A percentile compares a stretch with the other conserved stretches of the same genome.
These are phyloP conservation scores for Trametes punicea DNA, from an alignment of 768 basidiomycete genomes.

Conservation along the genomic window DNA sequence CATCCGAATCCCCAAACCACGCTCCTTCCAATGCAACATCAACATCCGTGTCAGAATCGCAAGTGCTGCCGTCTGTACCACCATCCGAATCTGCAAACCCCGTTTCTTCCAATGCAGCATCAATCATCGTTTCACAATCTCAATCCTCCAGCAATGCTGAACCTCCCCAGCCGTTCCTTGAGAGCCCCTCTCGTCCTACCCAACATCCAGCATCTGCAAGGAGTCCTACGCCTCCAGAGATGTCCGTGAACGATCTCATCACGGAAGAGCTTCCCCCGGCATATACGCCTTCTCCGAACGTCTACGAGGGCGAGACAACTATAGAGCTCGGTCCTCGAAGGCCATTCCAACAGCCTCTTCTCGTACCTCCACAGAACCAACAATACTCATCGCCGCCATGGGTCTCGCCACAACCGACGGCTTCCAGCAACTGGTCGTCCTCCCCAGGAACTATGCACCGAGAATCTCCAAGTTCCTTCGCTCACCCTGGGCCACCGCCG, in stretches of 20 bases:
- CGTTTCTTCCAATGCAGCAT: not conserved
- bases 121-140: too few species aligned
- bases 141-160: not conserved
- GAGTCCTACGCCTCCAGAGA: not conserved
- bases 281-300: slow-evolving; percentile 57
- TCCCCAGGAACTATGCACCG: slow-evolving; percentile 14
- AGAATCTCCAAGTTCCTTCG: not conserved
- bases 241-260: slow-evolving; percentile 23
- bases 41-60: too few species aligned
- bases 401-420: slow-evolving; percentile 19
- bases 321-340: slow-evolving; percentile 59
- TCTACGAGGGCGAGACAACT: slow-evolving; percentile 55
- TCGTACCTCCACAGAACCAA: slow-evolving; percentile 9
- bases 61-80: not conserved
- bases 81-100: not conserved
- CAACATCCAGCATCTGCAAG: not conserved
- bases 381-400: not conserved
- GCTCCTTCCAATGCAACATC: not conserved
- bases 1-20: not conserved
- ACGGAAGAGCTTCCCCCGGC: slow-evolving; percentile 66
- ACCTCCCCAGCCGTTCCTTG: not conserved
- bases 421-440: slow-evolving; percentile 1
- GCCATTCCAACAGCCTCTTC: slow-evolving; percentile 52
- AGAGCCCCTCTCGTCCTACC: not conserved
- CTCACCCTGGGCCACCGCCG: slow-evolving; percentile 6